Evolutionary conservation across 441 rosid genomes (phyloP).

Genomic region (Hura crepitans): DNA sequence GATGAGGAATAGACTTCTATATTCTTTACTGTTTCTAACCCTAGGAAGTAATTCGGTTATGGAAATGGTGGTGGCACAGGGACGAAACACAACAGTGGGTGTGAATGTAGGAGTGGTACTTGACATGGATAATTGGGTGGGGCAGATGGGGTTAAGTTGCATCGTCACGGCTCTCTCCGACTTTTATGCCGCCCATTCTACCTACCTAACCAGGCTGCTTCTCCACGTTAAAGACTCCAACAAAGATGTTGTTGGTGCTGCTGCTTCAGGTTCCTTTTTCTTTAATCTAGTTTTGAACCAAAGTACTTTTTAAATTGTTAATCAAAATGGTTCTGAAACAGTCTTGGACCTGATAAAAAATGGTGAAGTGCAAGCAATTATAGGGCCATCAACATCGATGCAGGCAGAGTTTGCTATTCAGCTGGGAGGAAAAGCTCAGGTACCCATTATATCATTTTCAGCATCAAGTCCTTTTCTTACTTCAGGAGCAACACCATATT

Average conservation of each 20-base stretch:
- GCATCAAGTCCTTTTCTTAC: constrained; percentile 52
- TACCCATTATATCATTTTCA: constrained; percentile 58
- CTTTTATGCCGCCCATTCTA: constrained; percentile 35
- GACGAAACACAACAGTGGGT: constrained; percentile 17
- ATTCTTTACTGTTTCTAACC: no score
- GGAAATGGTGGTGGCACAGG: constrained; percentile 6
- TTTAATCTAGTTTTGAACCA: no score
- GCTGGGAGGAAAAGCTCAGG: constrained; percentile 42
- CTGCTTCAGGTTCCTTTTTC: constrained; percentile 24
- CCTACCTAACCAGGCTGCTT: constrained; percentile 41
- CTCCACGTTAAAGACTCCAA: constrained; percentile 38
- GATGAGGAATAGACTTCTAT: no score
- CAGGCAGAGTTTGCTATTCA: constrained; percentile 47
- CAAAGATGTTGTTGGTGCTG: constrained; percentile 43
- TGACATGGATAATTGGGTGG: constrained; percentile 29
- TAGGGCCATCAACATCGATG: constrained; percentile 49
- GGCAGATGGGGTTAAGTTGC: constrained; percentile 43
- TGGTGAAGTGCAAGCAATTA: constrained; percentile 51
- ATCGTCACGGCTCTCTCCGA: constrained; percentile 54
- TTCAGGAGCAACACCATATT: constrained; percentile 42
- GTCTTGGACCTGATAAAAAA: constrained; percentile 56
- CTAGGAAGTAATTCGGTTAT: no score
- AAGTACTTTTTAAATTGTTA: no score
- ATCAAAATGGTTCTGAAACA: no score
- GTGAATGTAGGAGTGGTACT: constrained; percentile 59